Evolutionary conservation across 495 filamentous ascomycete species (phyloP).

Genomic region (Halenospora varia): DNA sequence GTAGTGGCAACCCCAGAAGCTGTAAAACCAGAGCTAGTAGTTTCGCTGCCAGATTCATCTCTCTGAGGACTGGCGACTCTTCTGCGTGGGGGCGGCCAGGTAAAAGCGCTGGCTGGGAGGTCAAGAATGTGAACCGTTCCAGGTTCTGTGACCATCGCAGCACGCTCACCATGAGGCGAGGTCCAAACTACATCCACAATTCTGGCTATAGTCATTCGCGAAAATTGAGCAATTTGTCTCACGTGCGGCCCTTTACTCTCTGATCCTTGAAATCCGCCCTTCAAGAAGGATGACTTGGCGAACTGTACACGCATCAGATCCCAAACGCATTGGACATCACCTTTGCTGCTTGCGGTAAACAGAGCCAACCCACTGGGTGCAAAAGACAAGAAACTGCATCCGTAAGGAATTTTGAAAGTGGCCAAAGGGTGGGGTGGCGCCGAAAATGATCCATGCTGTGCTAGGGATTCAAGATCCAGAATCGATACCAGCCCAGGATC

Average conservation of each 20-base stretch:
- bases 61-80: conserved; percentile 23
- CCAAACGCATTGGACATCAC: conserved; percentile 90
- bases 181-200: conserved; percentile 90
- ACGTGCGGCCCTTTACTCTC: conserved; percentile 50
- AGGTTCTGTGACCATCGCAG: conserved; percentile 83
- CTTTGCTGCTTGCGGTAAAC: conserved; percentile 86
- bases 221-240: conserved; percentile 79
- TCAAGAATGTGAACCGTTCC: conserved; percentile 93
- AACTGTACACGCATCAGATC: conserved; percentile 74
- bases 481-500: conserved; percentile 83
- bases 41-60: conserved; percentile 41
- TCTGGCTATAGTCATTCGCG: conserved; percentile 83
- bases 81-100: conserved; percentile 84
- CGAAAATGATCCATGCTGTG: conserved; percentile 34
- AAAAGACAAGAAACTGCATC: conserved; percentile 89
- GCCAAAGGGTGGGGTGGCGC: conserved; percentile 58
- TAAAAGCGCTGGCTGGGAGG: conserved; percentile 74
- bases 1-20: conserved; percentile 22
- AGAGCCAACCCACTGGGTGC: conserved; percentile 79
- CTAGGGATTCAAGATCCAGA: conserved; percentile 67
- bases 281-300: conserved; percentile 47
- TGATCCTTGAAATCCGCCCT: conserved; percentile 34
- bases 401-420: conserved; percentile 75
- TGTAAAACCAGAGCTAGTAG: conserved; percentile 10
- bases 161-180: conserved; percentile 69